Evolutionary conservation across 306 rosid species (phyloP).

Genomic region (Citrullus colocynthis): DNA sequence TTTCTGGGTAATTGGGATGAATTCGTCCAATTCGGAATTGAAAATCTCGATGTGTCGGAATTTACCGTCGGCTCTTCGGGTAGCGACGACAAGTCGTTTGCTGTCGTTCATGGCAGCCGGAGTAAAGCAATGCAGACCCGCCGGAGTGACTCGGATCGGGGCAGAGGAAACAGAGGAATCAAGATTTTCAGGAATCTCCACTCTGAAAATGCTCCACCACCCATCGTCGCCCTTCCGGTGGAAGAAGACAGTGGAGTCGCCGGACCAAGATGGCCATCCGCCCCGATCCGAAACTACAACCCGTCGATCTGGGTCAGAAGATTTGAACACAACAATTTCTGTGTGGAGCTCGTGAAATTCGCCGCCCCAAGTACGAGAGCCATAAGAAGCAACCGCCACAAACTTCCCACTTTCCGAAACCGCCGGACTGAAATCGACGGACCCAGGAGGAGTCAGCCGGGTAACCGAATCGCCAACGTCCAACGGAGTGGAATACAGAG

Average conservation of each 20-base stretch:
- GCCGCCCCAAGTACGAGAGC: conserved; percentile 53
- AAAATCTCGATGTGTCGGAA: conserved; percentile 69
- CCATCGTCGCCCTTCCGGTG: conserved; percentile 57
- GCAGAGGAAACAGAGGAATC: not conserved
- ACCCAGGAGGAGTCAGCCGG: conserved; percentile 41
- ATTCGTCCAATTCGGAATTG: conserved; percentile 21
- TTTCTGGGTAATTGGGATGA: conserved; percentile 28
- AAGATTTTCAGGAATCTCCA: conserved; percentile 18
- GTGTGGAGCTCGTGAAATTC: conserved; percentile 52
- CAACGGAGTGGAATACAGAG: conserved; percentile 34
- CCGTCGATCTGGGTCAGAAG: conserved; percentile 22
- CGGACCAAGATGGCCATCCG: conserved; percentile 90
- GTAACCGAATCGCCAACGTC: not conserved
- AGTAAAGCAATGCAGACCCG: conserved; percentile 71
- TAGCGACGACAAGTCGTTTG: conserved; percentile 43
- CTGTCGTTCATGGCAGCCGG: conserved; percentile 63
- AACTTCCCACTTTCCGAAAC: conserved; percentile 41
- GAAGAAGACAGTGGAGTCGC: conserved; percentile 45
- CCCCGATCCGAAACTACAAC: conserved; percentile 33
- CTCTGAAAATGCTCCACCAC: conserved; percentile 77
- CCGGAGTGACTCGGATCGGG: conserved; percentile 50
- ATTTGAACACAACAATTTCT: conserved; percentile 38
- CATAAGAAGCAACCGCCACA: conserved; percentile 68
- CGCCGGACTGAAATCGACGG: conserved; percentile 61
- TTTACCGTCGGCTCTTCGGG: conserved; percentile 31